phyloP scores from a whole-genome alignment of 1,284 basidiomycete species.

The Tilletia setariae region DNA sequence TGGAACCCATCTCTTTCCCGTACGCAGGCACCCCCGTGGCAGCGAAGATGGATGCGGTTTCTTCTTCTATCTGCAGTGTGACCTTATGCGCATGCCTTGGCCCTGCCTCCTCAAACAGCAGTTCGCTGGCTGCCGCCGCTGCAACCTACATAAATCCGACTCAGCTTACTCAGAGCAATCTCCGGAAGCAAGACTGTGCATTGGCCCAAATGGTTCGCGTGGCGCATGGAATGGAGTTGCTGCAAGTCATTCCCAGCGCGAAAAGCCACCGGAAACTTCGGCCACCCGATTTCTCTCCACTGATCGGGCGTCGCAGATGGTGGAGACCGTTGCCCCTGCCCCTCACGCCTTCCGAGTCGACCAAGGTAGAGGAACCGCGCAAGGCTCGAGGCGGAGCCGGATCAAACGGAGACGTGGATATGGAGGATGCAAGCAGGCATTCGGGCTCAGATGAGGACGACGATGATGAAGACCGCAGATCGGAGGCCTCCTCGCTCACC shows the following conservation, averaged over 20 bases:
- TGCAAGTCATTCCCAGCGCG: slow-evolving; percentile 43
- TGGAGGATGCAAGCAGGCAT: not conserved
- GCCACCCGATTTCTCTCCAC: slow-evolving; percentile 42
- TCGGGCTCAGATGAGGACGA: slow-evolving; percentile 15
- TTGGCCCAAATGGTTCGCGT: slow-evolving; percentile 52
- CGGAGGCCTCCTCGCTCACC: slow-evolving; percentile 37
- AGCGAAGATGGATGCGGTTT: slow-evolving; percentile 43
- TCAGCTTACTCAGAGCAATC: slow-evolving; percentile 22
- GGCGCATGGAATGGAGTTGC: slow-evolving; percentile 48
- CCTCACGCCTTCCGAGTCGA: slow-evolving; percentile 29
- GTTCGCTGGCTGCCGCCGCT: slow-evolving; percentile 41
- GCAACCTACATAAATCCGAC: slow-evolving; percentile 24
- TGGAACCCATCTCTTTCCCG: slow-evolving; percentile 45
- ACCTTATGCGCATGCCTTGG: slow-evolving; percentile 51
- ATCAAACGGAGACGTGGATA: not conserved
- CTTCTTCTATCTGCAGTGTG: slow-evolving; percentile 40
- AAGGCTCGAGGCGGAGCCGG: not conserved
- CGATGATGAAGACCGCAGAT: slow-evolving; percentile 16
- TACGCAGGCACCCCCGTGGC: slow-evolving; percentile 47
- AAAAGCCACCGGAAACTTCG: slow-evolving; percentile 33
- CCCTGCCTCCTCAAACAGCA: slow-evolving; percentile 36
- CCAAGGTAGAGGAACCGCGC: slow-evolving; percentile 22
- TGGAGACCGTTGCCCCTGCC: slow-evolving; percentile 37
- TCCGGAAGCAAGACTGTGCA: slow-evolving; percentile 50
- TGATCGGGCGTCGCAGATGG: slow-evolving; percentile 40